Conservation (phyloP, 1,284 basidiomycete genomes). For the Ganoderma multipileum region DNA sequence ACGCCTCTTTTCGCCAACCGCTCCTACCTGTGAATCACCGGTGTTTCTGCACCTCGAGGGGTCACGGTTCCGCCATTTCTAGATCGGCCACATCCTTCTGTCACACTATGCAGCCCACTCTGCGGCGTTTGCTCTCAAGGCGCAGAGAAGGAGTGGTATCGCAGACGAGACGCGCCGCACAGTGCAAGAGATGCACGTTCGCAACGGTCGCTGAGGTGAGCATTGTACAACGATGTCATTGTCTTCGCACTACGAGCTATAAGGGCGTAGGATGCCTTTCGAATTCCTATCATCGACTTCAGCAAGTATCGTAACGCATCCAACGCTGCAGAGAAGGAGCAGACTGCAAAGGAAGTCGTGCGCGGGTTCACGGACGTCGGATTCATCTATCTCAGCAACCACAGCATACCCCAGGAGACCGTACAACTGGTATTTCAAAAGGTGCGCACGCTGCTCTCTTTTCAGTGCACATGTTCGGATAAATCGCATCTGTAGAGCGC, state of each 20-base stretch:
- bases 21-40: background rate
- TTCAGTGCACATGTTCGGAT: background rate
- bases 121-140: slow-evolving; percentile 15
- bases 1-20: background rate
- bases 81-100: slow-evolving; percentile 6
- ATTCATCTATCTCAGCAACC: slow-evolving; percentile 75
- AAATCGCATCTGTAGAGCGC: slow-evolving; percentile 56
- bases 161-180: background rate
- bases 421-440: slow-evolving; percentile 67
- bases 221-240: background rate
- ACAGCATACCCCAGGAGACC: slow-evolving; percentile 63
- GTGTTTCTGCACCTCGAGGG: background rate
- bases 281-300: slow-evolving; percentile 83
- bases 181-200: slow-evolving; percentile 13
- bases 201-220: slow-evolving; percentile 33
- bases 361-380: slow-evolving; percentile 80
- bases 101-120: slow-evolving; percentile 9
- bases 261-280: slow-evolving; percentile 31
- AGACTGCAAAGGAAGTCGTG: slow-evolving; percentile 74
- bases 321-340: slow-evolving; percentile 61
- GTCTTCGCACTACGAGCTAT: background rate
- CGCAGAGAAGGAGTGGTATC: slow-evolving; percentile 4
- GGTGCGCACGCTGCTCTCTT: slow-evolving; percentile 45
- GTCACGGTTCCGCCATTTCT: background rate
- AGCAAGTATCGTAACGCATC: slow-evolving; percentile 63